A percentile compares a stretch with the other conserved stretches of the same genome.
Conservation (phyloP, 805 yeast species). For the Starmerella powellii region DNA sequence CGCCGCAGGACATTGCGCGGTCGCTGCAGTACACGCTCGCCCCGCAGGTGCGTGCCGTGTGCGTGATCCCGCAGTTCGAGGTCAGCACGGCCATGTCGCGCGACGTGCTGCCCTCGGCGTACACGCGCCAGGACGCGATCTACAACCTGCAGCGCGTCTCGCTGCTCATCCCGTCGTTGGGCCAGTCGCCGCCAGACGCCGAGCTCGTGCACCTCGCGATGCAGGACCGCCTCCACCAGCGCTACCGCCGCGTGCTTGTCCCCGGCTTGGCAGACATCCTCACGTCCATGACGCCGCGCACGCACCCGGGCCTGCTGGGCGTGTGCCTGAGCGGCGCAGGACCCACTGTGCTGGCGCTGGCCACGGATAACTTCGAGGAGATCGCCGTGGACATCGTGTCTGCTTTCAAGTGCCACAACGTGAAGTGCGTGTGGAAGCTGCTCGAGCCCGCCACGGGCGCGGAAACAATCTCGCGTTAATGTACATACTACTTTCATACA, state of each 20-base stretch:
- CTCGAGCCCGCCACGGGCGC: slow-evolving; percentile 77
- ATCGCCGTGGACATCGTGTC: slow-evolving; percentile 67
- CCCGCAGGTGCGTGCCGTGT: slow-evolving; percentile 68
- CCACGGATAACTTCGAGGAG: slow-evolving; percentile 73
- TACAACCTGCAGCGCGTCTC: slow-evolving; percentile 91
- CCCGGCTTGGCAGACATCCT: slow-evolving; percentile 84
- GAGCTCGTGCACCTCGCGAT: slow-evolving; percentile 80
- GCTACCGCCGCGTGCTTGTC: slow-evolving; percentile 82
- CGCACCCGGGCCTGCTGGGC: slow-evolving; percentile 79
- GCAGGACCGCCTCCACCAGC: slow-evolving; percentile 96
- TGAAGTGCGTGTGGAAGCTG: slow-evolving; percentile 70
- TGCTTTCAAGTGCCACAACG: slow-evolving; percentile 51
- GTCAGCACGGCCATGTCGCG: slow-evolving; percentile 86
- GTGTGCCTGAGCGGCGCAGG: slow-evolving; percentile 97
- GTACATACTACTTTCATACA: background rate
- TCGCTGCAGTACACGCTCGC: slow-evolving; percentile 80
- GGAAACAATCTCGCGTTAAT: background rate
- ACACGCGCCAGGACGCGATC: slow-evolving; percentile 68
- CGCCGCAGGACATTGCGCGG: slow-evolving; percentile 79
- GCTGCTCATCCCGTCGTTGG: slow-evolving; percentile 80
- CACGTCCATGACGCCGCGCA: slow-evolving; percentile 63
- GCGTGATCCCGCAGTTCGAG: slow-evolving; percentile 88
- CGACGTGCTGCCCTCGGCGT: slow-evolving; percentile 73
- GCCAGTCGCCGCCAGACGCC: slow-evolving; percentile 71
- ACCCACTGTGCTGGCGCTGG: slow-evolving; percentile 88